These are phyloP conservation scores for Canavalia ensiformis DNA, from an alignment of 306 rosid genomes.

Conservation along the genomic window DNA sequence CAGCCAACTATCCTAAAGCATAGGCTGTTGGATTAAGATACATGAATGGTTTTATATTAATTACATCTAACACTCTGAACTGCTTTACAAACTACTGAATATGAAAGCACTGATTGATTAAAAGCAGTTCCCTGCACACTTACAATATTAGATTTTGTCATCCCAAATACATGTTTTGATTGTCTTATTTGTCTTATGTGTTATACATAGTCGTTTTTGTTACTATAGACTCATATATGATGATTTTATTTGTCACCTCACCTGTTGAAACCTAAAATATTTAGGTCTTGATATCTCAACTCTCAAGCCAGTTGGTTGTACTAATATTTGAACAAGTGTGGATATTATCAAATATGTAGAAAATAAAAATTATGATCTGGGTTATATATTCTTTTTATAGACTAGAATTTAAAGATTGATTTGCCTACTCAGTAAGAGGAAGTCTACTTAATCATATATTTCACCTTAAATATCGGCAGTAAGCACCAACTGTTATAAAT, in stretches of 20 bases:
- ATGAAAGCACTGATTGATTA: slow-evolving; percentile 2
- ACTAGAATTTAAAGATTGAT: background rate
- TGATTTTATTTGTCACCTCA: background rate
- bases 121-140: slow-evolving; percentile 14
- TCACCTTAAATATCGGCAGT: slow-evolving; percentile 14
- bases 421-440: background rate
- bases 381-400: background rate
- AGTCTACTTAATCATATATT: slow-evolving; percentile 6
- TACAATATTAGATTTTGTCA: slow-evolving; percentile 8
- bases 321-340: slow-evolving; percentile 22
- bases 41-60: background rate
- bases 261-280: background rate
- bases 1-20: background rate
- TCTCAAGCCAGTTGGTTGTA: background rate
- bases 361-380: background rate
- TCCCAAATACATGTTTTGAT: slow-evolving; percentile 10
- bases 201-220: background rate
- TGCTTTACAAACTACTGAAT: slow-evolving; percentile 9
- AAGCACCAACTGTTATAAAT: background rate
- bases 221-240: background rate
- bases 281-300: background rate
- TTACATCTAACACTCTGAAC: background rate
- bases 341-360: background rate
- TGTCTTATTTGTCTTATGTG: background rate
- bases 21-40: background rate